phyloP scores from a whole-genome alignment of 2,329 filamentous ascomycete genomes.

The Cadophora sp. region DNA sequence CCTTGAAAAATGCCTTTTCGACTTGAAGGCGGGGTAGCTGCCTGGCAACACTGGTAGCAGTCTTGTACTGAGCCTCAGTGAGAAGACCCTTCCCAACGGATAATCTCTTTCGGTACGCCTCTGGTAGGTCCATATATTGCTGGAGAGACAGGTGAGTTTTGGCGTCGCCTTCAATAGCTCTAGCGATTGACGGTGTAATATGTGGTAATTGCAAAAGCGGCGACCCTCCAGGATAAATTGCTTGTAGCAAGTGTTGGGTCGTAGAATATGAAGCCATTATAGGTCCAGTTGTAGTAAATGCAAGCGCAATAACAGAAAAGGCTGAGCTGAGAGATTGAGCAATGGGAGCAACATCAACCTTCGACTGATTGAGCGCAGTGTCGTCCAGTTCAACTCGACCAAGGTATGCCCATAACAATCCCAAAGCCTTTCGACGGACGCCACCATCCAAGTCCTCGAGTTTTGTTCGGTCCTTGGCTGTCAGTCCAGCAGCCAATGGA shows the following conservation, averaged over 20 bases:
- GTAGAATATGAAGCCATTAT: conserved; percentile 83
- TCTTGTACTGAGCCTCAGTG: conserved; percentile 76
- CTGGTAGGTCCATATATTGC: conserved; percentile 85
- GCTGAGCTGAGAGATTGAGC: conserved; percentile 86
- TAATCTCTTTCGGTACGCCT: conserved; percentile 73
- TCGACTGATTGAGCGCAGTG: conserved; percentile 77
- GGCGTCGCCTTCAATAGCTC: conserved; percentile 75
- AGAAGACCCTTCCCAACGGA: conserved; percentile 75
- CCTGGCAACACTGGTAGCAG: conserved; percentile 76
- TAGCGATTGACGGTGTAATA: conserved; percentile 72
- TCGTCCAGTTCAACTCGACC: conserved; percentile 87
- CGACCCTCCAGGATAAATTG: conserved; percentile 80
- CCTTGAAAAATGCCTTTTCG: conserved; percentile 97
- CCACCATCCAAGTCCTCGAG: conserved; percentile 83
- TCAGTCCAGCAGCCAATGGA: conserved; percentile 63
- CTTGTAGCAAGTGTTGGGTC: conserved; percentile 89
- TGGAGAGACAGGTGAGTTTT: conserved; percentile 81
- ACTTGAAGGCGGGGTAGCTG: conserved; percentile 86
- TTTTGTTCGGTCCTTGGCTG: conserved; percentile 75
- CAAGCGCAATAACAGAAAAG: conserved; percentile 84
- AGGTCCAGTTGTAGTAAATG: conserved; percentile 83
- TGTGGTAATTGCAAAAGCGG: conserved; percentile 92
- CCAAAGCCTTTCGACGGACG: conserved; percentile 83
- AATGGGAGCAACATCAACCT: conserved; percentile 87
- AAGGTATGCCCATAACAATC: conserved; percentile 93